Evolutionary conservation across 345 rosid species (phyloP).

Genomic region (Eucalyptus grandis): DNA sequence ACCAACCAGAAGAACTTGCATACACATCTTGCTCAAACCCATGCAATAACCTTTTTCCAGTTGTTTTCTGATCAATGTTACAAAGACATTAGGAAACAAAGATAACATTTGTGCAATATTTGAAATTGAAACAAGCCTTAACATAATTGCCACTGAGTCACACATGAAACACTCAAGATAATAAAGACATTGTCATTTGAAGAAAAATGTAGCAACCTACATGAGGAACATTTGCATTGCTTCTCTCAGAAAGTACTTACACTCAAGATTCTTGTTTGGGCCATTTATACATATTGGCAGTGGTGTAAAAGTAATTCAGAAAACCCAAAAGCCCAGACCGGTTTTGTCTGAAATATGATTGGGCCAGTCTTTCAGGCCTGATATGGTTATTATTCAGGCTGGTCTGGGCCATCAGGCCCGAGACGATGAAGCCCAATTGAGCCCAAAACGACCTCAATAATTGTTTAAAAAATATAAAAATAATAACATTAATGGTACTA

Average conservation of each 20-base stretch:
- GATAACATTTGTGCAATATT: neutral
- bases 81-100: neutral
- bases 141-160: neutral
- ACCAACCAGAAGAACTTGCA: conserved; percentile 47
- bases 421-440: neutral
- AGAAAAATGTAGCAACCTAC: neutral
- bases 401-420: neutral
- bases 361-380: neutral
- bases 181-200: neutral
- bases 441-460: neutral
- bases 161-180: neutral
- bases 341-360: neutral
- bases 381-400: neutral
- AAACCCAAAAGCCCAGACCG: neutral
- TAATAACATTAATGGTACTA: neutral
- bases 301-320: neutral
- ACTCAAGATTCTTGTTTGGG: neutral
- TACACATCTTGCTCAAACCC: conserved; percentile 44
- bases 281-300: neutral
- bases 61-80: conserved; percentile 17
- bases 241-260: neutral
- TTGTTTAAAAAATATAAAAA: neutral
- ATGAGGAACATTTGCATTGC: neutral
- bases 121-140: neutral
- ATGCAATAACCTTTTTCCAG: conserved; percentile 25